Conservation (phyloP, 1,284 basidiomycete genomes). For the Ceratobasidium sp. region DNA sequence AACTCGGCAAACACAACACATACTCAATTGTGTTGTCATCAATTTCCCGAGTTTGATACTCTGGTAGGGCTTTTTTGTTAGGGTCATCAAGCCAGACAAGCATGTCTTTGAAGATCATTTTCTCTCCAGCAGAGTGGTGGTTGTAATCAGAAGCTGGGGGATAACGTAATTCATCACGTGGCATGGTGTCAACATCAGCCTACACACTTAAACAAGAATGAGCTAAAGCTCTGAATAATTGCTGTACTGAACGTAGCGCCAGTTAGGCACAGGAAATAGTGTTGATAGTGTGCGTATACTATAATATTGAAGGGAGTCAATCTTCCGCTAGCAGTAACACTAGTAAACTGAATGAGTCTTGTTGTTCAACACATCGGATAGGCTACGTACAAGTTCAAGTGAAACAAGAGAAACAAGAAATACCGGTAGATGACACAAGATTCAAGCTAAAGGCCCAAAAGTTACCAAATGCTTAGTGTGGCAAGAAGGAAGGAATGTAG, state of each 20-base stretch:
- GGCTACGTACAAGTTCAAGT: conserved; percentile 5
- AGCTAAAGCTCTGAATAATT: too few relatives aligned
- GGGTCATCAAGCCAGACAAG: background rate
- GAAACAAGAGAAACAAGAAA: background rate
- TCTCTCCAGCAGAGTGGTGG: background rate
- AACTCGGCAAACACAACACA: background rate
- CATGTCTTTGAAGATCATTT: background rate
- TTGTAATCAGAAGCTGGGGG: too few relatives aligned
- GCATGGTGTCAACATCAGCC: too few relatives aligned
- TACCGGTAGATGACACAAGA: background rate
- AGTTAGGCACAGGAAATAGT: too few relatives aligned
- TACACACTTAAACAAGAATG: too few relatives aligned
- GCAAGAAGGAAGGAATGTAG: background rate
- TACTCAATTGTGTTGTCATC: conserved; percentile 28
- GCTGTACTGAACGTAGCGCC: too few relatives aligned
- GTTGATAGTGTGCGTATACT: too few relatives aligned
- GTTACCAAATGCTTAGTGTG: background rate
- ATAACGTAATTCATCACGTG: too few relatives aligned
- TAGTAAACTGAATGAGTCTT: background rate
- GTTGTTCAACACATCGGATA: background rate
- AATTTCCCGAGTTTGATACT: background rate
- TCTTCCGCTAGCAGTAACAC: background rate
- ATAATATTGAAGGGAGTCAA: too few relatives aligned
- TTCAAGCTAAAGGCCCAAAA: background rate
- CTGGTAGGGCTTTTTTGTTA: background rate